These are phyloP conservation scores for Globisporangium heterothallicum DNA, from an alignment of 352 stramenopile species.

Conservation along the genomic window DNA sequence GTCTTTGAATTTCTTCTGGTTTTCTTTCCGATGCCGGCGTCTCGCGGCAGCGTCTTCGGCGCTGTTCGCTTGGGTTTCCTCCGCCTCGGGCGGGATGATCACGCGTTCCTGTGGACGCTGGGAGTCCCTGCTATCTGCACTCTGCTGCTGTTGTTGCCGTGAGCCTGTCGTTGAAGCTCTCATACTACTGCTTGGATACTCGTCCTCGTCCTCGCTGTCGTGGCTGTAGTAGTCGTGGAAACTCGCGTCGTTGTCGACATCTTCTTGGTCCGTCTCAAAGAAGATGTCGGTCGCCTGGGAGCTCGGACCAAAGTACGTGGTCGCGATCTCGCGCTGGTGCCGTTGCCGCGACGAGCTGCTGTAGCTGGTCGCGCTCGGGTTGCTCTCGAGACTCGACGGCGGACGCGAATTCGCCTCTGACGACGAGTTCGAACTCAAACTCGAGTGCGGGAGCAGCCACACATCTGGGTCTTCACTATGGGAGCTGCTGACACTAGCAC, in stretches of 20 bases:
- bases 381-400: conserved; percentile 32
- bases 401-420: neutral
- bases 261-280: conserved; percentile 16
- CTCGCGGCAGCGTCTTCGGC: conserved; percentile 5
- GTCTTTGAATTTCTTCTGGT: conserved; percentile 41
- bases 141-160: conserved; percentile 12
- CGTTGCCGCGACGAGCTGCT: conserved; percentile 39
- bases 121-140: too few species aligned
- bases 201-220: conserved; percentile 10
- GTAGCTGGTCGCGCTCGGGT: conserved; percentile 48
- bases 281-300: conserved; percentile 26
- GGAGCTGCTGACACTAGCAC: neutral
- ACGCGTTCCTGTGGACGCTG: too few species aligned
- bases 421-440: too few species aligned
- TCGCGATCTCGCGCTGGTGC: conserved; percentile 26
- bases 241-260: conserved; percentile 5
- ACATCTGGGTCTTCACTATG: neutral
- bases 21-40: conserved; percentile 31
- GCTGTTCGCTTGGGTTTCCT: neutral
- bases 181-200: neutral
- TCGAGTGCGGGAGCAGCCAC: too few species aligned
- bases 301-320: conserved; percentile 30
- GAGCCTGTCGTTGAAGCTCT: neutral
- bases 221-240: conserved; percentile 11
- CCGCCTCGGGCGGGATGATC: too few species aligned